phyloP scores from a whole-genome alignment of 176 grass and related monocot species.

The Alloteropsis semialata region DNA sequence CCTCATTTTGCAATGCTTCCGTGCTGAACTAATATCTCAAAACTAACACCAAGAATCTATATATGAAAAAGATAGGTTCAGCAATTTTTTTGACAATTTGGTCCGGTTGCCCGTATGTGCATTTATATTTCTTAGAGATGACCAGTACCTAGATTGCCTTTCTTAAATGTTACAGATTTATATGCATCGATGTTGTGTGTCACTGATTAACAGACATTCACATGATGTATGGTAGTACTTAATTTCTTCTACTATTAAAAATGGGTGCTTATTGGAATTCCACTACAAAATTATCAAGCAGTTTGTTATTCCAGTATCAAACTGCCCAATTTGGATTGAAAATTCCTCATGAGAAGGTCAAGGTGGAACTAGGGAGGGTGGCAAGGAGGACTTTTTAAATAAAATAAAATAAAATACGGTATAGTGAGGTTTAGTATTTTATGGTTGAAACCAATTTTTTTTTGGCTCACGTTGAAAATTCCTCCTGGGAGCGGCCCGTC shows the following conservation, averaged over 20 bases:
- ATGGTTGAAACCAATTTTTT: too few species aligned
- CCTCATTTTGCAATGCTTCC: neutral
- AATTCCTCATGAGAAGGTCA: neutral
- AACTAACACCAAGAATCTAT: neutral
- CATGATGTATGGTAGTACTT: neutral
- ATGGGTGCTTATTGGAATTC: neutral
- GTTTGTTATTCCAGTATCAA: too few species aligned
- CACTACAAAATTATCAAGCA: neutral
- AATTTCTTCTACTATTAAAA: neutral
- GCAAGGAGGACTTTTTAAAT: too few species aligned
- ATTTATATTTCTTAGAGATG: neutral
- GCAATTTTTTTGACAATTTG: neutral
- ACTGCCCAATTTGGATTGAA: too few species aligned
- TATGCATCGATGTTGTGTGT: neutral
- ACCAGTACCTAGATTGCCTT: neutral
- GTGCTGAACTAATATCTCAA: neutral
- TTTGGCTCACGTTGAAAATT: too few species aligned
- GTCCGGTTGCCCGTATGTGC: neutral
- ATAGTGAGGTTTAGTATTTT: too few species aligned
- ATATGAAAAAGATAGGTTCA: neutral
- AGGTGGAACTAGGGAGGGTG: neutral
- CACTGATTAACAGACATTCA: neutral
- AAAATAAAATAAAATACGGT: too few species aligned
- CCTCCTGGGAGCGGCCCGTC: too few species aligned
- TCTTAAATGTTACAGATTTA: neutral